Conservation (phyloP, 1,284 basidiomycete genomes). For the Afroboletus lepidellus region DNA sequence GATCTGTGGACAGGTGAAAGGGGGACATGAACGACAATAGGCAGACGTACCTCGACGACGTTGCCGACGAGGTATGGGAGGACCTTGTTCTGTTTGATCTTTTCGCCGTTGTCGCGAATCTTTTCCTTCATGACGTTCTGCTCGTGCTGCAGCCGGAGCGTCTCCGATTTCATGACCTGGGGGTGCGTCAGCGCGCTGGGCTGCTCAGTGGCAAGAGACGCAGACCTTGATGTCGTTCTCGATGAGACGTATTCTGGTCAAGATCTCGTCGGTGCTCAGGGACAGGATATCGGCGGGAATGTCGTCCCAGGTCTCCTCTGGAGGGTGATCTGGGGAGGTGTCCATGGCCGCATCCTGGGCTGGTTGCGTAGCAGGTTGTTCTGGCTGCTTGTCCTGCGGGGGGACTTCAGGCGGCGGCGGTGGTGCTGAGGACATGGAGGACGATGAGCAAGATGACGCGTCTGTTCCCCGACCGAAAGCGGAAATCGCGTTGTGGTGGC, state of each 20-base stretch:
- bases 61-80: conserved; percentile 98
- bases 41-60: conserved; percentile 79
- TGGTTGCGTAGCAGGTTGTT: conserved; percentile 29
- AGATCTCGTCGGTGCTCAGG: conserved; percentile 78
- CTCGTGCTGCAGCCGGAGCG: conserved; percentile 88
- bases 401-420: conserved; percentile 50
- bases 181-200: not conserved
- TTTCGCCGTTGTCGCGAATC: conserved; percentile 97
- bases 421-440: conserved; percentile 61
- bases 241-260: conserved; percentile 84
- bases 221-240: conserved; percentile 92
- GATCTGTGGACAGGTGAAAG: conserved; percentile 53
- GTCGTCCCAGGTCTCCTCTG: conserved; percentile 79
- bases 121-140: conserved; percentile 96
- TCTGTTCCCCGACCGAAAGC: conserved; percentile 35
- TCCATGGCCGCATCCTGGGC: conserved; percentile 60
- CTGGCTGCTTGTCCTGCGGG: conserved; percentile 43
- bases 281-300: conserved; percentile 79
- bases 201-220: not conserved
- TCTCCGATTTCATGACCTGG: conserved; percentile 95
- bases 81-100: conserved; percentile 99
- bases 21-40: not conserved
- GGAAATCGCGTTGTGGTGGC: conserved; percentile 18
- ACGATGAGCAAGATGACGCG: conserved; percentile 35
- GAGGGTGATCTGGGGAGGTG: conserved; percentile 62